Percentiles rank a stretch among this genome's conserved stretches.
These are phyloP conservation scores for Geosiphon pyriformis DNA, from an alignment of 192 early-diverging fungal species.

Conservation along the genomic window DNA sequence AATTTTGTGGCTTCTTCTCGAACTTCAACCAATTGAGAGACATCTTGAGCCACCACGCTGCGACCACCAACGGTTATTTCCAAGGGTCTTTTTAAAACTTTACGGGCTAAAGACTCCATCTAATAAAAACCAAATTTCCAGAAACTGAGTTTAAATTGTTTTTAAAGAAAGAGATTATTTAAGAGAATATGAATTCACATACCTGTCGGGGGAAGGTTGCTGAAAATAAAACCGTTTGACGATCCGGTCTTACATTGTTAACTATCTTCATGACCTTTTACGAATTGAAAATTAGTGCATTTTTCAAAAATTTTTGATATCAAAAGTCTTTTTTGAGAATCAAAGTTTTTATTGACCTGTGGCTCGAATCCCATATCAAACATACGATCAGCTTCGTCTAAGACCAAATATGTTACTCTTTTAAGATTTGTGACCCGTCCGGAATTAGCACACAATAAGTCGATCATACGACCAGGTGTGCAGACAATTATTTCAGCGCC, in stretches of 20 bases:
- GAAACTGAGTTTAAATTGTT: no score
- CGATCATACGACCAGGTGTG: constrained; percentile 88
- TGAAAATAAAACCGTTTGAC: constrained; percentile 88
- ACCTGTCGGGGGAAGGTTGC: constrained; percentile 91
- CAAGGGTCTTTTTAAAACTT: constrained; percentile 82
- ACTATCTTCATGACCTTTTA: constrained; percentile 94
- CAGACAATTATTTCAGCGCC: constrained; percentile 91
- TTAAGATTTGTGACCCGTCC: constrained; percentile 82
- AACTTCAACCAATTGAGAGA: constrained; percentile 88
- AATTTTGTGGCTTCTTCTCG: constrained; percentile 80
- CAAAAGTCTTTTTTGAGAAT: constrained; percentile 6
- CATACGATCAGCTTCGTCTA: constrained; percentile 97
- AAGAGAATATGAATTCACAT: neutral
- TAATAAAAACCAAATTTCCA: constrained; percentile 7
- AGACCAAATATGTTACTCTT: constrained; percentile 89
- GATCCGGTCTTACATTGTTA: constrained; percentile 78
- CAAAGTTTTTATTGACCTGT: constrained; percentile 55
- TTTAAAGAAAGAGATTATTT: neutral
- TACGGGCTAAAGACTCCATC: constrained; percentile 93
- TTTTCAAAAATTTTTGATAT: neutral
- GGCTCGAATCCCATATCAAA: constrained; percentile 99
- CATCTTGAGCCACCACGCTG: constrained; percentile 80
- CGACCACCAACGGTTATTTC: constrained; percentile 96
- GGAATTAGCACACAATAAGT: constrained; percentile 80
- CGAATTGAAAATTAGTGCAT: no score